Evolutionary conservation across 73 alveolate genomes (phyloP), one percentile per base, ranked within the genome.

Genomic region (Blepharisma japonicum): DNA sequence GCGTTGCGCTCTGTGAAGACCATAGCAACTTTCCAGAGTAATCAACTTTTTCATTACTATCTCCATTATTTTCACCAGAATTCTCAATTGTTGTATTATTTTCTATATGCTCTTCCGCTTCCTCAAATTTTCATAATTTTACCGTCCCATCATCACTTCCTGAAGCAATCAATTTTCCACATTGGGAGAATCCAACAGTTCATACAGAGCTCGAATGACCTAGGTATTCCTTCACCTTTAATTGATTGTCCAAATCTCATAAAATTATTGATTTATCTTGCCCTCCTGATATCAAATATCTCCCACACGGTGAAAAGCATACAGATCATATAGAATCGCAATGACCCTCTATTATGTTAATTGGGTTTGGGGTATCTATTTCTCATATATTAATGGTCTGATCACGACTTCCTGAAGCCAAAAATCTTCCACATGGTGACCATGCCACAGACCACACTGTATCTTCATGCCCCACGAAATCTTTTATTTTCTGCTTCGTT

Each of bases 401-500:
- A 53, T 53, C 67, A 14, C 67, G n/a, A 14, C 27, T 20, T 4
- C 67, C 67, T 14, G 27, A 14, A 14, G 67, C 67, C 23, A 53
- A 53, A 14, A 53, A 14, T 53, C 4, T 53, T 14, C 67, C 67
- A 53, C 23, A 14, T 53, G 67, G 23, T 14, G 27, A 14, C 2
- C n/a, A 53, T 14, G 67, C 67, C 23, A 53, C 27, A 20, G 27
- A 14, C n/a, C n/a, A 53, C n/a, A 53, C 23, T 14, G 67, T 53
- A 53, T 53, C 67, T 53, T 53, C 67, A 53, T 53, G 67, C 3
- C 67, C 67, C n/a, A 53, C 67, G n/a, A 53, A 53, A 1, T 53
- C 67, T 53, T 53, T 20, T 53, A 14, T 53, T 53, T 53, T 53
- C 4, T 53, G 27, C 42, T 32, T 32, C 42, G 3, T 32, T 53